Evolutionary conservation across 2,329 filamentous ascomycete genomes (phyloP).

Genomic region (Hypocreales sp.): DNA sequence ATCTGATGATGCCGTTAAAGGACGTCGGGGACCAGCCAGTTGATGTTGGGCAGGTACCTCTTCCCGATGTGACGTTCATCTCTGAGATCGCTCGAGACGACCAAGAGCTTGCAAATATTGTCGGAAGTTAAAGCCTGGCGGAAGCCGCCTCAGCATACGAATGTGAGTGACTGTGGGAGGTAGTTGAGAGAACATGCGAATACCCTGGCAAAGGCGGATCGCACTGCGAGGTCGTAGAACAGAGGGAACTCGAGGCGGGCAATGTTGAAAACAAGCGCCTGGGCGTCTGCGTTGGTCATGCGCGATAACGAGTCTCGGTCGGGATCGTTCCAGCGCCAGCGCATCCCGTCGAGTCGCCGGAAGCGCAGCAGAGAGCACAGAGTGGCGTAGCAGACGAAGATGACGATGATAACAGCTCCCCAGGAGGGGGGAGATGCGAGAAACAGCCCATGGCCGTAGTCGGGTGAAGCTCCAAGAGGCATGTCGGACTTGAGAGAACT

Average conservation of each 20-base stretch:
- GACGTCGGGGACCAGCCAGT: neutral
- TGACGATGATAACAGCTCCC: conserved; percentile 4
- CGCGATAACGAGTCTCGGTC: conserved; percentile 18
- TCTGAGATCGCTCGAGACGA: conserved; percentile 18
- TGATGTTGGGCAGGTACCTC: conserved; percentile 10
- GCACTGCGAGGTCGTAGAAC: conserved; percentile 19
- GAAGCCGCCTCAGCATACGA: neutral
- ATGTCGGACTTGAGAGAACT: no score
- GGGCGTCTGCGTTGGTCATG: conserved; percentile 29
- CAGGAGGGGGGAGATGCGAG: conserved; percentile 1
- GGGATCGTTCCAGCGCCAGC: conserved; percentile 14
- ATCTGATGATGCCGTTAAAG: no score
- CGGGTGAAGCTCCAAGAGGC: no score
- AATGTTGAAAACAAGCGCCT: conserved; percentile 23
- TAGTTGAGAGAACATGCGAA: no score
- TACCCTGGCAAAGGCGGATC: conserved; percentile 25
- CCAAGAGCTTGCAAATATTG: conserved; percentile 19
- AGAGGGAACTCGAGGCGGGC: conserved; percentile 20
- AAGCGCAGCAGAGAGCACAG: conserved; percentile 22
- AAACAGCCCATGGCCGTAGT: no score
- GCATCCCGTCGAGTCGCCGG: conserved; percentile 14
- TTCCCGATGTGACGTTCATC: conserved; percentile 16
- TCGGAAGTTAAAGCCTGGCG: conserved; percentile 23
- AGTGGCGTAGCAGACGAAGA: conserved; percentile 14
- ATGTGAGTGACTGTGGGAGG: no score